Evolutionary conservation across 176 grass and related monocot species (phyloP).

Genomic region (Thinopyrum elongatum): DNA sequence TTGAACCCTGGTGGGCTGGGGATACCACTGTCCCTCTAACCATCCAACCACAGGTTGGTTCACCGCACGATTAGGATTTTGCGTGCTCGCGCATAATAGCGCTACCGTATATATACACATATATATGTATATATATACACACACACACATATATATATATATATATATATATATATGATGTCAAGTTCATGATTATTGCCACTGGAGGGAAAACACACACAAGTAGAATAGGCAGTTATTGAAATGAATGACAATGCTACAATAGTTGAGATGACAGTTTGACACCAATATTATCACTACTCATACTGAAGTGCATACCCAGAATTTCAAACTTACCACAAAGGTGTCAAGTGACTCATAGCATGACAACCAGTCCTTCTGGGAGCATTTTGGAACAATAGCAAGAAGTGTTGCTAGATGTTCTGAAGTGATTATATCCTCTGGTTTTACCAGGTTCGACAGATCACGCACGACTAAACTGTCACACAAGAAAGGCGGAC

Average conservation of each 20-base stretch:
- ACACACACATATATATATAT: too few relatives aligned
- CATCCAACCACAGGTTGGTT: too few relatives aligned
- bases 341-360: conserved; percentile 82
- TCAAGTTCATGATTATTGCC: neutral
- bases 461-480: conserved; percentile 86
- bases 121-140: too few relatives aligned
- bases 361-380: conserved; percentile 83
- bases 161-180: too few relatives aligned
- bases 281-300: neutral
- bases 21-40: too few relatives aligned
- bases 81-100: too few relatives aligned
- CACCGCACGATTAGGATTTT: too few relatives aligned
- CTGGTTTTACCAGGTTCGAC: conserved; percentile 80
- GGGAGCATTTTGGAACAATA: conserved; percentile 85
- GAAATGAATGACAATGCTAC: neutral
- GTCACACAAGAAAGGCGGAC: conserved; percentile 10
- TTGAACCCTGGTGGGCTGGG: too few relatives aligned
- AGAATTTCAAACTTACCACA: conserved; percentile 56
- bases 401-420: conserved; percentile 96
- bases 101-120: too few relatives aligned
- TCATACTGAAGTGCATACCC: neutral
- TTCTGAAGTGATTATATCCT: conserved; percentile 81
- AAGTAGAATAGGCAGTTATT: neutral
- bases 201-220: neutral
- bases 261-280: neutral